A percentile compares a stretch with the other conserved stretches of the same genome.
These are phyloP conservation scores for Microbotryomycetes sp. DNA, from an alignment of 1,284 basidiomycete species.

Conservation along the genomic window DNA sequence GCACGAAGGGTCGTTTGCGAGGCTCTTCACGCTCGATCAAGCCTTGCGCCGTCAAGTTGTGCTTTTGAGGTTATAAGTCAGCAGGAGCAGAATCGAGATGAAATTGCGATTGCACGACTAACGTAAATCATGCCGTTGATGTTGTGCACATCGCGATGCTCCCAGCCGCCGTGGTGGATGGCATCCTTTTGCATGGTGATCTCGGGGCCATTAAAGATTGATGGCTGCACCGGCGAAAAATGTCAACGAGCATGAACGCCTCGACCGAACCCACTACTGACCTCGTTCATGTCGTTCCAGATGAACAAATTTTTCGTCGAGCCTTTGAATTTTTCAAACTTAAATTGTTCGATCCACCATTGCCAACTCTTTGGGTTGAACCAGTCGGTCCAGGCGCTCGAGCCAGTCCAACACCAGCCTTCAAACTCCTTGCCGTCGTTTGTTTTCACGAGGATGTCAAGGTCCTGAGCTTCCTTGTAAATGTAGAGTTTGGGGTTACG, in stretches of 20 bases:
- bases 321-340: slow-evolving; percentile 51
- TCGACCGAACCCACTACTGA: slow-evolving; percentile 45
- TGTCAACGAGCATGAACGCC: not conserved
- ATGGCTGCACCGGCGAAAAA: slow-evolving; percentile 57
- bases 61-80: slow-evolving; percentile 47
- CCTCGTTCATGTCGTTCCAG: slow-evolving; percentile 99
- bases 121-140: slow-evolving; percentile 65
- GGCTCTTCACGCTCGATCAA: slow-evolving; percentile 67
- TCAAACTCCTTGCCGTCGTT: slow-evolving; percentile 77
- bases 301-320: slow-evolving; percentile 72
- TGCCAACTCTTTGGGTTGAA: slow-evolving; percentile 86
- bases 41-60: slow-evolving; percentile 79
- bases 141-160: slow-evolving; percentile 93
- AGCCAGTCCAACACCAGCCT: slow-evolving; percentile 98
- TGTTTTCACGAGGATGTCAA: slow-evolving; percentile 73
- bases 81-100: not conserved
- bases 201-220: slow-evolving; percentile 96
- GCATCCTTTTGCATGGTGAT: slow-evolving; percentile 95
- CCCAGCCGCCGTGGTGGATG: slow-evolving; percentile 88
- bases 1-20: slow-evolving; percentile 81
- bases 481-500: slow-evolving; percentile 71
- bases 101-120: slow-evolving; percentile 21
- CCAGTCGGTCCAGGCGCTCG: slow-evolving; percentile 92
- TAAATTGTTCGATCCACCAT: slow-evolving; percentile 85
- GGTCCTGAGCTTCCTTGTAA: slow-evolving; percentile 76